Conservation (phyloP, 257 asterid genomes). For the Ilex asprella region DNA sequence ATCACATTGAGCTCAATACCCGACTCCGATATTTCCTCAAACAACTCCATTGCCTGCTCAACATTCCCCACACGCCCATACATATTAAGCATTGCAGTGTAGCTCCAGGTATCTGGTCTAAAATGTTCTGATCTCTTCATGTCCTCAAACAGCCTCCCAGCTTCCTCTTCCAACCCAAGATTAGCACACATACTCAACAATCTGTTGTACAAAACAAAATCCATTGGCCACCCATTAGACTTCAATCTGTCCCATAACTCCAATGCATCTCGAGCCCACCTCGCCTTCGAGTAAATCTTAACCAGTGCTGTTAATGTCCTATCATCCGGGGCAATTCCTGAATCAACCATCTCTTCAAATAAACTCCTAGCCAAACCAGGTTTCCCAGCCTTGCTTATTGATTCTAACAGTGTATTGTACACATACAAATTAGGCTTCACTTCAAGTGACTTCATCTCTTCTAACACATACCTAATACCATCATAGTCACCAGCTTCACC, state of each 20-base stretch:
- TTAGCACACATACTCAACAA: conserved; percentile 96
- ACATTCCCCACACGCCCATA: conserved; percentile 80
- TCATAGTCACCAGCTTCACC: conserved; percentile 93
- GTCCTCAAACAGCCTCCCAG: conserved; percentile 61
- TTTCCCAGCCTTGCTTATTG: conserved; percentile 86
- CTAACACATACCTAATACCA: conserved; percentile 73
- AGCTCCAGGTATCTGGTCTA: conserved; percentile 82
- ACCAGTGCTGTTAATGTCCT: conserved; percentile 75
- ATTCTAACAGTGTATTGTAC: conserved; percentile 77
- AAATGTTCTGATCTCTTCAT: conserved; percentile 56
- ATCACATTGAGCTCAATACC: conserved; percentile 67
- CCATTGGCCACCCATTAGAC: conserved; percentile 81
- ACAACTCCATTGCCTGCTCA: conserved; percentile 75
- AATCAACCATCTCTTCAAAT: conserved; percentile 87
- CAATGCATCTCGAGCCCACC: conserved; percentile 90
- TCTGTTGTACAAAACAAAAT: conserved; percentile 72
- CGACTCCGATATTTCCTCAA: conserved; percentile 50
- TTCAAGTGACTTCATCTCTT: conserved; percentile 73
- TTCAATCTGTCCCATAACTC: conserved; percentile 87
- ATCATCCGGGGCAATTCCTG: conserved; percentile 62
- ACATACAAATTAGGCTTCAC: conserved; percentile 79
- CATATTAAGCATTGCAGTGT: conserved; percentile 83
- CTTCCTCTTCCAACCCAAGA: conserved; percentile 85
- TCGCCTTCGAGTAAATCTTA: conserved; percentile 86
- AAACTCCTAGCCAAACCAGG: conserved; percentile 81